Evolutionary conservation across 148 eudicot species (phyloP), one percentile per base, ranked within the genome.

Genomic region (Linanthus parryae): DNA sequence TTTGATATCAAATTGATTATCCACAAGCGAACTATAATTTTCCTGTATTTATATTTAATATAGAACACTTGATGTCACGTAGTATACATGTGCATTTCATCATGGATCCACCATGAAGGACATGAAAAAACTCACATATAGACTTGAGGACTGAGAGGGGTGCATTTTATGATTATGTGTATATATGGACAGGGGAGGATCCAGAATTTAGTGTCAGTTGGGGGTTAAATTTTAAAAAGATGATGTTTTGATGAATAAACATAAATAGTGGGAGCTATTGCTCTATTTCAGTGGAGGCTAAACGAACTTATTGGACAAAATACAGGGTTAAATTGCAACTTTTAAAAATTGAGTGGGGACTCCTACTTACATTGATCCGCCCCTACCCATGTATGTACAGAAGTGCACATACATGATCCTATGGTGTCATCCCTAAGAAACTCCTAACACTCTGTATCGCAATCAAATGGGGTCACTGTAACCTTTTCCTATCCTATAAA

Each of bases 401-500:
- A 53, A 30, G 14, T 52, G 11, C 13, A 13, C 37, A 24, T 28
- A 23, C 63, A 65, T 60, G 48, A 57, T 67, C 56, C 59, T 52
- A 46, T 62, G 59, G 63, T 70, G 57, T 70, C 56, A 47, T 69
- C 69, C 66, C 61, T 70, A 56, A 61, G 58, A 61, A 66, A 45
- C 62, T 66, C 45, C 46, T 34, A 58, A 59, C 58, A 25, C 23
- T 52, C 46, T 14, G 42, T 45, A 50, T 23, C 35, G 18, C 35
- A 19, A 47, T 30, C 2, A 37, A 37, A 54, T 65, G 72, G 71
- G 74, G 48, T 68, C 79, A 43, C 41, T 55, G 40, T 30, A 54
- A 57, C 46, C 70, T 75, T 77, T 70, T 60, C 48, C 67, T 45
- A 35, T 59, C 73, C 90, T 86, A 86, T 86, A 82, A 69, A 77